Evolutionary conservation across 352 stramenopile species (phyloP), one percentile per base, ranked within the genome.

Genomic region (Globisporangium ultimum): DNA sequence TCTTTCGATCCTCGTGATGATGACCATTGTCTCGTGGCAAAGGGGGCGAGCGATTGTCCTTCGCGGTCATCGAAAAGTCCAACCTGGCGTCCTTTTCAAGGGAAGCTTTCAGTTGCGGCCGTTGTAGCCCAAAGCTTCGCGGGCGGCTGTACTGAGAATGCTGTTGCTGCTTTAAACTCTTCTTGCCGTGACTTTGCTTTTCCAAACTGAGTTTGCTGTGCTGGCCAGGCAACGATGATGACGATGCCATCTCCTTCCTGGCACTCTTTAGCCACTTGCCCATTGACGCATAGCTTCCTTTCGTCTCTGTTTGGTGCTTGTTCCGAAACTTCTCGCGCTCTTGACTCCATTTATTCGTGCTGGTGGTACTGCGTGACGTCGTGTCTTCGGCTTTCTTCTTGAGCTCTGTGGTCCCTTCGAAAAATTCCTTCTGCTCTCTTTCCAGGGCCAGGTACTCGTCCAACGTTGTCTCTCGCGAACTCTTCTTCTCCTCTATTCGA

Each of bases 371-470:
- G 24, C 24, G 24, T 32, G 24, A 5, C 24, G 5, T 32, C 24
- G 21, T 36, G n/a, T 20, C 28, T 48, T 62, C 24, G 5, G 2
- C 21, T 28, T 36, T 28, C 32, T 14, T 59, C 53, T 65, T 56
- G 34, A 40, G 48, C 13, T 13, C n/a, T 24, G 42, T 24, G 14
- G 47, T 49, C 56, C 42, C 40, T 20, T 70, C 53, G 9, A 58
- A 24, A 7, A 53, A 43, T 45, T 53, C 32, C 7, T 63, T 51
- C 49, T 77, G 46, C 42, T 70, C 60, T 14, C 60, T 52, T 6
- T 80, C 67, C 21, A 80, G 45, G 13, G 47, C 55, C 20, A 73
- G n/a, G 12, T 77, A 78, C 34, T 70, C 54, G 51, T 82, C 38
- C 7, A 81, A 38, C 6, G 55, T 61, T n/a, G 43, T 53, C 11